Base-by-base conservation (phyloP, 2,329 filamentous ascomycete species). In the Calonectria naviculata region DNA sequence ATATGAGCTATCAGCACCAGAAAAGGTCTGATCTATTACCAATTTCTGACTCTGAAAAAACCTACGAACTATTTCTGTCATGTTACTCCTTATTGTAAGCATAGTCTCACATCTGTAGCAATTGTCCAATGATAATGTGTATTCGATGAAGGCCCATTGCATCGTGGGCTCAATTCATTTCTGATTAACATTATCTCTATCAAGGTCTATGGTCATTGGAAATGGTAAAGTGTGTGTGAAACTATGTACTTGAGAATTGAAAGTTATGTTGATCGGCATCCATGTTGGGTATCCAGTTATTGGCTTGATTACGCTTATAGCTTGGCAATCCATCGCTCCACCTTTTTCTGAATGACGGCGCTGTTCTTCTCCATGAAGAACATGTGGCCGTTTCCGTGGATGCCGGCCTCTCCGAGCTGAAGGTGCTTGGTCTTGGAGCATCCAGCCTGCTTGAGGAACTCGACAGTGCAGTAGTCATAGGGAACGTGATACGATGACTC, bases 341-440 rank as follows among this genome's bases (percentile, higher is more conserved):
- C 54, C 3, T 70, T 64, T 9, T 12, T 41, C 4, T 75, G 65
- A 2, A 78, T 78, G 8, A 68, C 64, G 4, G 75, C 66, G 21
- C 75, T 77, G 13, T 77, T 77, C 65, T 74, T 74, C 42, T 77
- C 75, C 75, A 77, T 77, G 10, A 77, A 78, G 28, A 77, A 64
- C 75, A 77, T 77, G 29, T 77, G 75, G 1, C 75, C 75, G 28
- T 77, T 77, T 0, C 75, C 75, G 19, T 74, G 68, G 26, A 77
- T 73, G 0, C 74, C 74, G 26, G 65, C 61, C 24, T 71, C 29
- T 1, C 74, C 75, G 15, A 77, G 67, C 29, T 78, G 73, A n/a
- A 78, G 62, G 29, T 70, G 75, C 1, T 76, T 42, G 6, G 73
- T 56, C 21, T 76, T 76, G 2, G 21, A 52, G 24, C 75, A 78